These are phyloP conservation scores for Sechiopsis laciniata DNA, from an alignment of 306 rosid genomes.

Conservation along the genomic window DNA sequence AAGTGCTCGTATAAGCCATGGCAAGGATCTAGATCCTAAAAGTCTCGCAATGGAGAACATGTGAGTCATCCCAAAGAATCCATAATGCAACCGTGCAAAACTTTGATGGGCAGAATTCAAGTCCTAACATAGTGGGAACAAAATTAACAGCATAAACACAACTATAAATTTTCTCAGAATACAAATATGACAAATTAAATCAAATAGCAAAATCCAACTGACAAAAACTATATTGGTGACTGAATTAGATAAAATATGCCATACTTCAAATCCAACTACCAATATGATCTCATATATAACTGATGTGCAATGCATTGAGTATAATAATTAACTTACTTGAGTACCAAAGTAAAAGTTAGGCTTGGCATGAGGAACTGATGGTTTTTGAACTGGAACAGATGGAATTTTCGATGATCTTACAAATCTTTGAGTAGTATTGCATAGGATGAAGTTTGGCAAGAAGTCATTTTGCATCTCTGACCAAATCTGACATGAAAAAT, in stretches of 20 bases:
- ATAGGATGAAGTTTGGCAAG: constrained; percentile 82
- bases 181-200: background rate
- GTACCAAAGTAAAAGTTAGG: constrained; percentile 90
- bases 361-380: constrained; percentile 91
- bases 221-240: background rate
- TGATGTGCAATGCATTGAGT: background rate
- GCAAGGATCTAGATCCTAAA: constrained; percentile 92
- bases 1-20: constrained; percentile 93
- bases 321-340: constrained; percentile 47
- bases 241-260: background rate
- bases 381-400: constrained; percentile 73
- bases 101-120: constrained; percentile 95
- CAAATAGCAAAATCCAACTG: background rate
- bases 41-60: constrained; percentile 75
- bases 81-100: constrained; percentile 89
- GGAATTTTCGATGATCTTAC: constrained; percentile 70
- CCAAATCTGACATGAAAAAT: constrained; percentile 59
- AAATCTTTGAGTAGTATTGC: constrained; percentile 94
- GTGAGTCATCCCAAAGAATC: constrained; percentile 95
- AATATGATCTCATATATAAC: background rate
- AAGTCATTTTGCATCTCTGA: constrained; percentile 96
- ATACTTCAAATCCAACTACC: background rate
- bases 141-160: background rate
- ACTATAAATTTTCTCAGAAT: background rate
- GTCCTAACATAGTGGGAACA: constrained; percentile 43